Conservation (phyloP, 2,329 filamentous ascomycete genomes). For the Trichoderma sp. region DNA sequence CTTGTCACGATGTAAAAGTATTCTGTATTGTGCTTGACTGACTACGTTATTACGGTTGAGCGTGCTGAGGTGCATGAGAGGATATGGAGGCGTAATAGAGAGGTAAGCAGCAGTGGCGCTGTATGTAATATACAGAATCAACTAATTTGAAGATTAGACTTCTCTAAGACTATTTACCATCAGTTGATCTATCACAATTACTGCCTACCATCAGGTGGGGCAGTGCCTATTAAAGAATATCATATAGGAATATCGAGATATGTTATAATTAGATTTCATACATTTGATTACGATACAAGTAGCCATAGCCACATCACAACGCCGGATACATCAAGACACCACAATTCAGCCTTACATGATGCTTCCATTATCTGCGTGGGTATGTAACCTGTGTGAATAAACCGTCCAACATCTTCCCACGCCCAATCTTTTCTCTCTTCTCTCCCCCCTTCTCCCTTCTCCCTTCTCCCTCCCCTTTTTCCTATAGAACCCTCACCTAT, state of each 20-base stretch:
- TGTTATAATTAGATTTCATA: no score
- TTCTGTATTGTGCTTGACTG: background rate
- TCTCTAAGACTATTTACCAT: background rate
- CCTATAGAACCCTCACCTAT: background rate
- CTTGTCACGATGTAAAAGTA: background rate
- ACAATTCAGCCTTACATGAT: background rate
- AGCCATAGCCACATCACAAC: no score
- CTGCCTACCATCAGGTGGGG: background rate
- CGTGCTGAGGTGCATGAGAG: background rate
- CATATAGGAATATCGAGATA: no score
- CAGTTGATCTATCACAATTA: background rate
- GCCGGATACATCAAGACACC: background rate
- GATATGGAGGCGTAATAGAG: no score
- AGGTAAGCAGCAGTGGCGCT: no score
- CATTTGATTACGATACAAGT: no score
- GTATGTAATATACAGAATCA: background rate
- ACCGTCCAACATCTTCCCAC: background rate
- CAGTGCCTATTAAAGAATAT: no score
- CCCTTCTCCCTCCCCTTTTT: background rate
- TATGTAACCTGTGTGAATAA: slow-evolving; percentile 4
- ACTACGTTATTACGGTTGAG: background rate
- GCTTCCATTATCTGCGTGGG: slow-evolving; percentile 8
- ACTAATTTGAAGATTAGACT: background rate
- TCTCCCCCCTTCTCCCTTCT: background rate
- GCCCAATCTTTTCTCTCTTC: background rate